Base-by-base conservation (phyloP, 345 rosid species). In the Arabidopsis suecica region DNA sequence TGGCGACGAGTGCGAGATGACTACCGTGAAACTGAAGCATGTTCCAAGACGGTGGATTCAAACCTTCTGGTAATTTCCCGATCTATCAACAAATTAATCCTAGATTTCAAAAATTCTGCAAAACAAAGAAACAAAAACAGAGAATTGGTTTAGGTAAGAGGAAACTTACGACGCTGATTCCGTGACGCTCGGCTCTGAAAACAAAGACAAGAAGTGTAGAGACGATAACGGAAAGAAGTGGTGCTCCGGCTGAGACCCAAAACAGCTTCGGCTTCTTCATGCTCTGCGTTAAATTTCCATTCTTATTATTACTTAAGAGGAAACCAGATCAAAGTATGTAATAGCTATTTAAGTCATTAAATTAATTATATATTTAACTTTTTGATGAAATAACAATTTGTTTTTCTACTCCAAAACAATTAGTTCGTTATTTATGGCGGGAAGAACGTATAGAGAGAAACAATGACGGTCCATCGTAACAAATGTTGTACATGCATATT, bases 41-140 rank as follows among this genome's bases (percentile, higher is more conserved):
- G 72, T 88, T 85, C 97, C 89, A 88, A 51, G 99, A 92, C 33
- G 97, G 93, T 49, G 99, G 99, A 78, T 95, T 95, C 40, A 95
- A 75, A 38, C 99, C 99, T 83, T 87, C 83, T 84, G 84, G 89
- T 38, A 95, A 65, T 72, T 90, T 86, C 18, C 99, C 99, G 61
- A 95, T 95, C 99, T 93, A 2, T 42, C 42, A 41, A 73, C 49
- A 42, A 18, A 41, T 22, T 22, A 2, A 25, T 16, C 18, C 18
- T 65, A 68, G 22, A 44, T 25, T 73, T 20, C 20, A 41, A 38
- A 20, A 7, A n/a, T 10, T 54, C 5, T 65, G 7, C 41, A 47
- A n/a, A 3, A 9, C 14, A 2, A 22, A 14, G 2, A 12, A 30
- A 9, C 7, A 0, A 11, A 66, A 57, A 61, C 68, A 61, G 62